phyloP scores from a whole-genome alignment of 23 red algal species.

The Gracilaria vermiculophylla region DNA sequence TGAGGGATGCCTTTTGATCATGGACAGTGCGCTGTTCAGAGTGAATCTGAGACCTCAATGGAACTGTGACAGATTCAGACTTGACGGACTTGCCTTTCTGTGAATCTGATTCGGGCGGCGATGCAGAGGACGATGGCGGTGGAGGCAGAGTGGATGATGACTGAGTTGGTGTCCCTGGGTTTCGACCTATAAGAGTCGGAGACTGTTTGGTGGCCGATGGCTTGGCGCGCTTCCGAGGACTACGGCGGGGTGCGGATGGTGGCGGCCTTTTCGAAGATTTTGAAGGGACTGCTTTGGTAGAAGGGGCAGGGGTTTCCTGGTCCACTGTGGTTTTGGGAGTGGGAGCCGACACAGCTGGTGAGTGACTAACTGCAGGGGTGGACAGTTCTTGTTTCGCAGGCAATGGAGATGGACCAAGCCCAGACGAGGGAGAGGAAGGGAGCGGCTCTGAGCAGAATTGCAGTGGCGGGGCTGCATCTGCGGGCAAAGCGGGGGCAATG shows the following conservation, averaged over 20 bases:
- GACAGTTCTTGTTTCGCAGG: not conserved
- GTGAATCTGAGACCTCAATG: not conserved
- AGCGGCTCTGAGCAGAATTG: not conserved
- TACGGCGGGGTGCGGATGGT: not conserved
- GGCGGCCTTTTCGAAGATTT: constrained; percentile 13
- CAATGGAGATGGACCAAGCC: not conserved
- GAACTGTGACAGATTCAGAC: not conserved
- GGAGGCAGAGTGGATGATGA: not conserved
- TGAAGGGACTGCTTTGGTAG: not conserved
- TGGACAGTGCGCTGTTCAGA: not conserved
- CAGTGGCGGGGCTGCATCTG: not conserved
- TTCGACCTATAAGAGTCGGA: not conserved
- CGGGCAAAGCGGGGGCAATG: not conserved
- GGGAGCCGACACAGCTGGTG: not conserved
- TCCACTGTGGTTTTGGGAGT: not conserved
- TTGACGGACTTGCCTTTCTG: constrained; percentile 8
- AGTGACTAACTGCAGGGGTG: not conserved
- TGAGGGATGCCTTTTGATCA: constrained; percentile 9
- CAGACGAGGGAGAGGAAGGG: not conserved
- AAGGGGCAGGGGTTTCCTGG: not conserved
- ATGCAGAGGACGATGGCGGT: constrained; percentile 4
- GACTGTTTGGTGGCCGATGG: constrained; percentile 1
- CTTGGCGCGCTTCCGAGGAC: constrained; percentile 14
- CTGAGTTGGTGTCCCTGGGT: not conserved
- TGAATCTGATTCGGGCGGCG: constrained; percentile 2